Percentiles rank a stretch among this genome's conserved stretches.
Conservation (phyloP, 352 stramenopile genomes). For the Peronospora farinosa region DNA sequence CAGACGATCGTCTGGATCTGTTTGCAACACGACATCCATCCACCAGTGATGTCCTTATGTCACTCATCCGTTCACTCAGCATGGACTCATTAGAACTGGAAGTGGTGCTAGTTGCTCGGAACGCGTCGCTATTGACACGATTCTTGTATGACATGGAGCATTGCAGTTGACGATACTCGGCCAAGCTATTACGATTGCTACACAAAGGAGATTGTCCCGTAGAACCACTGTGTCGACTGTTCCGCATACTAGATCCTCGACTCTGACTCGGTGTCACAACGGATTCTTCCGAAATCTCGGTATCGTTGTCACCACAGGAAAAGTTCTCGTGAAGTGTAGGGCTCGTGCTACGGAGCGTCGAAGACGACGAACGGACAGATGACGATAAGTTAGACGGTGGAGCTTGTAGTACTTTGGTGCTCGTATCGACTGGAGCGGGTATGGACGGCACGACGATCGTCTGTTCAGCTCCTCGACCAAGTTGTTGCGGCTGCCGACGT, state of each 20-base stretch:
- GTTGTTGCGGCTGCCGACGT: conserved; percentile 21
- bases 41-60: conserved; percentile 26
- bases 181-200: conserved; percentile 42
- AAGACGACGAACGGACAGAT: conserved; percentile 49
- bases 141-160: conserved; percentile 88
- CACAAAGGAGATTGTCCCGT: conserved; percentile 9
- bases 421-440: not conserved
- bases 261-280: conserved; percentile 17
- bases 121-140: conserved; percentile 36
- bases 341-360: conserved; percentile 32
- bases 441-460: conserved; percentile 22
- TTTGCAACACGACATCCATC: conserved; percentile 27
- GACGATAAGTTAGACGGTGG: conserved; percentile 41
- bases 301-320: conserved; percentile 36
- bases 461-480: conserved; percentile 14
- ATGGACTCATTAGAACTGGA: conserved; percentile 23
- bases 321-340: conserved; percentile 40
- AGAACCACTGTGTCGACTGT: conserved; percentile 26
- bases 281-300: conserved; percentile 32
- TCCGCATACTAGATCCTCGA: conserved; percentile 20
- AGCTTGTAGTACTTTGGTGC: conserved; percentile 21
- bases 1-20: conserved; percentile 19
- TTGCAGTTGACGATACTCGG: conserved; percentile 67
- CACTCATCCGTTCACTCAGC: conserved; percentile 29
- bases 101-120: conserved; percentile 19